Base-by-base conservation (phyloP, 129 eudicot species). In the Dittrichia graveolens region DNA sequence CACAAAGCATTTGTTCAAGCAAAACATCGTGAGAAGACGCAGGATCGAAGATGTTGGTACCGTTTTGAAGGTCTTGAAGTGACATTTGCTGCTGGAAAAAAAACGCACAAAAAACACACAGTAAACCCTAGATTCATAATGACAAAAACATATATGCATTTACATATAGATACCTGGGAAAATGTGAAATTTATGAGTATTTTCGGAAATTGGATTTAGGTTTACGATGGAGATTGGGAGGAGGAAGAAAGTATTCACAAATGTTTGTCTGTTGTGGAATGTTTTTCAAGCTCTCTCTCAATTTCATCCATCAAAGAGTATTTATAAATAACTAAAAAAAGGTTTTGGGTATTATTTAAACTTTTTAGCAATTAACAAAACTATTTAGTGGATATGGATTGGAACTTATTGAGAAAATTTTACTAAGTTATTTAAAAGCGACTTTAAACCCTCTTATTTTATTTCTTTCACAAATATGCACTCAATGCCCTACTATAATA, bases 1-100 rank as follows among this genome's bases (percentile, higher is more conserved):
- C 70, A 62, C 85, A 80, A 57, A 91, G 85, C 83, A 91, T 86
- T 72, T 91, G 97, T 5, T 91, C 90, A 31, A 91, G 82, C 37
- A 91, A 88, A 48, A 88, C 95, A 2, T 91, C 95, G 58, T 82
- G 92, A 9, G 92, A 80, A 3, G 90, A 42, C 56, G 92, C 11
- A 9, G 78, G 80, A 61, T 84, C 89, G 67, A 80, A 85, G 14
- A 8, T 48, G 62, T 73, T 73, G 53, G 40, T 47, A 18, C 47
- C 65, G 37, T 67, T 75, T 65, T 71, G 76, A 38, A 74, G 62
- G 66, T 60, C 82, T 38, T 69, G 83, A 18, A 73, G 72, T 8
- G 82, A 65, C 79, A 83, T 83, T 40, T 79, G 75, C 14, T 78
- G 45, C 78, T 74, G 6, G 3, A 47, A 37, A 18, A 19, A 11